These are phyloP conservation scores for Penicillium olsonii DNA, from an alignment of 2,329 filamentous ascomycete species.

Conservation along the genomic window DNA sequence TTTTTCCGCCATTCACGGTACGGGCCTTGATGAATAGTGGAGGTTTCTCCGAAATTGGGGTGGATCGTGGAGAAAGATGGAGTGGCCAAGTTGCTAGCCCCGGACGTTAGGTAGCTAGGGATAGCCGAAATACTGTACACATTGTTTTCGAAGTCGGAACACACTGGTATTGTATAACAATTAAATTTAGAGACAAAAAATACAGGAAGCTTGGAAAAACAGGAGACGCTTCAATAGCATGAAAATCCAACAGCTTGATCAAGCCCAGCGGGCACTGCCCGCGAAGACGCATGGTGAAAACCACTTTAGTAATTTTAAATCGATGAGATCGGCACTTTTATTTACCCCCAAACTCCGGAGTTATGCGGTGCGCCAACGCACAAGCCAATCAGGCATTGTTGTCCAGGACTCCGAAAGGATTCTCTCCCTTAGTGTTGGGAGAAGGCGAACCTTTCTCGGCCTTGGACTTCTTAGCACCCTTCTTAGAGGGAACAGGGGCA, in stretches of 20 bases:
- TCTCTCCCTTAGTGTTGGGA: slow-evolving; percentile 28
- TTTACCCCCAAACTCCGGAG: slow-evolving; percentile 6
- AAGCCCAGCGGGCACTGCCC: neutral
- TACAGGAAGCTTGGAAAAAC: neutral
- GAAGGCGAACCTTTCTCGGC: slow-evolving; percentile 18
- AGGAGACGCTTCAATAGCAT: slow-evolving; percentile 5
- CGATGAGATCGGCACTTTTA: slow-evolving; percentile 1
- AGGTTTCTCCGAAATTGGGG: neutral
- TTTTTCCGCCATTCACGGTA: slow-evolving; percentile 7
- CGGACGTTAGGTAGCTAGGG: neutral
- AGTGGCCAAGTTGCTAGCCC: neutral
- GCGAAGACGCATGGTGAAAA: neutral
- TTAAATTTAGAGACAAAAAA: neutral
- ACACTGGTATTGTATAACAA: neutral
- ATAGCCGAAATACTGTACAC: no score
- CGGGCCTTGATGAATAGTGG: neutral
- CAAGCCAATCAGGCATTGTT: slow-evolving; percentile 20
- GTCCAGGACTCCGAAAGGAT: slow-evolving; percentile 36
- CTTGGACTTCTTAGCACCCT: slow-evolving; percentile 36
- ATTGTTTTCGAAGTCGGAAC: neutral
- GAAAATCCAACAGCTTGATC: neutral
- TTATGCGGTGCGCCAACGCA: slow-evolving; percentile 6
- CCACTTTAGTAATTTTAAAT: neutral
- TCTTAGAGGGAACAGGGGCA: slow-evolving; percentile 32
- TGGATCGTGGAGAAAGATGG: neutral